Percentiles rank a stretch among this genome's conserved stretches.
phyloP scores from a whole-genome alignment of 345 rosid species.

The Camelina sativa region DNA sequence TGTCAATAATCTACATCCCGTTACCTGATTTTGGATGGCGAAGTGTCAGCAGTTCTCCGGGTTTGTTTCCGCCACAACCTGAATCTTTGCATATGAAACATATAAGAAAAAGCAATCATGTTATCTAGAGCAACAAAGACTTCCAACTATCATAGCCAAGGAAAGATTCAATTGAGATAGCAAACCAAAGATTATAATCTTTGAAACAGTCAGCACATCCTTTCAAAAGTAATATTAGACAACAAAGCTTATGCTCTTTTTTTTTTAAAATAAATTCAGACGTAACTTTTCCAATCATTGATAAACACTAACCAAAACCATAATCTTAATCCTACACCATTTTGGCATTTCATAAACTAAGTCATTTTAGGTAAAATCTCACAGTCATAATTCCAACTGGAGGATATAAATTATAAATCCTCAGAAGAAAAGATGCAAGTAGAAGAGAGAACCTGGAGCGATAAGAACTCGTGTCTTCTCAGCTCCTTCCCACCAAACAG shows the following conservation, averaged over 20 bases:
- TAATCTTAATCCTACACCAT: not conserved
- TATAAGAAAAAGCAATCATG: not conserved
- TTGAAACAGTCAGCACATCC: not conserved
- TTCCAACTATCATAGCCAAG: not conserved
- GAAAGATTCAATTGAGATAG: slow-evolving; percentile 7
- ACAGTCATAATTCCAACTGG: not conserved
- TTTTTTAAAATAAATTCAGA: not conserved
- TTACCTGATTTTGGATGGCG: slow-evolving; percentile 90
- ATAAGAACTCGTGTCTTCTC: slow-evolving; percentile 52
- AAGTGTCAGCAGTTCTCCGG: slow-evolving; percentile 59
- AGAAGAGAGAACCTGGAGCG: slow-evolving; percentile 42
- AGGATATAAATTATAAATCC: not conserved
- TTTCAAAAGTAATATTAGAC: not conserved
- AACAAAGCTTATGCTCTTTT: not conserved
- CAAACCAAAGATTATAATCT: not conserved
- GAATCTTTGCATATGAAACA: slow-evolving; percentile 40
- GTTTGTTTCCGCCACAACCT: slow-evolving; percentile 41
- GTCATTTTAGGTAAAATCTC: not conserved
- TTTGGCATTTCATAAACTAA: not conserved
- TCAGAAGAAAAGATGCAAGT: not conserved
- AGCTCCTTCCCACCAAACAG: slow-evolving; percentile 47
- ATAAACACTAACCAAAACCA: not conserved
- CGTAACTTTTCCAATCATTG: not conserved
- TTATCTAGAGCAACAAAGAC: not conserved
- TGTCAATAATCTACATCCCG: not conserved